Base-by-base conservation (phyloP, 208 protist species). In the Trypanosoma lewisi region DNA sequence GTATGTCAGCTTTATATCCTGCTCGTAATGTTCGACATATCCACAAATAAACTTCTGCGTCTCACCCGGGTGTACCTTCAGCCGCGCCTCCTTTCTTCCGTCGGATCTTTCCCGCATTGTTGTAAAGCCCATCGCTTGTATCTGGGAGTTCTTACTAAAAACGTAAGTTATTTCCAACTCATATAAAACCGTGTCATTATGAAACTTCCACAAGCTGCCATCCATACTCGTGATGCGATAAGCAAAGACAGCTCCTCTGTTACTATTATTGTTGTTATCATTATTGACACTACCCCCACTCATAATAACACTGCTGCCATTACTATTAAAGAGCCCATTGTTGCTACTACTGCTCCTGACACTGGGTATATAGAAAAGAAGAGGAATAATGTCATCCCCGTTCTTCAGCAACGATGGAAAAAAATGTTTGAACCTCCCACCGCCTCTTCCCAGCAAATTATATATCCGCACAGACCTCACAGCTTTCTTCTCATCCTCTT, bases 151-250 rank as follows among this genome's bases (percentile, higher is more conserved):
- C 11, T 4, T 17, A 27, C 41, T 28, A 50, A 73, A 67, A 21
- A 54, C 21, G 9, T 12, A 45, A 34, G 33, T 33, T 17, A 67
- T 34, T 16, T 67, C 58, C 33, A 73, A 37, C 21, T 73, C 58
- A 2, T 73, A 67, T 2, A 51, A 9, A 21, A 59, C 36, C 5
- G 67, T 73, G 47, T 73, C 67, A 52, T 73, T 73, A 34, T 73
- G 60, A 41, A 73, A 73, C 11, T 21, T 25, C 67, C 67, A 73
- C 9, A 2, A 0, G 12, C 51, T 1, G 2, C 30, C 48, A 25
- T 65, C 59, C 21, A 48, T 11, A 11, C 59, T 65, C 11, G 39
- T 2, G 21, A 65, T 65, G 4, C 19, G 11, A 39, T 65, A 54
- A 21, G 44, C 53, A 52, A 42, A 65, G 16, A 28, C 33, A 9